Base-by-base conservation (phyloP, 495 filamentous ascomycete genomes). In the Hypoxylon rickii region DNA sequence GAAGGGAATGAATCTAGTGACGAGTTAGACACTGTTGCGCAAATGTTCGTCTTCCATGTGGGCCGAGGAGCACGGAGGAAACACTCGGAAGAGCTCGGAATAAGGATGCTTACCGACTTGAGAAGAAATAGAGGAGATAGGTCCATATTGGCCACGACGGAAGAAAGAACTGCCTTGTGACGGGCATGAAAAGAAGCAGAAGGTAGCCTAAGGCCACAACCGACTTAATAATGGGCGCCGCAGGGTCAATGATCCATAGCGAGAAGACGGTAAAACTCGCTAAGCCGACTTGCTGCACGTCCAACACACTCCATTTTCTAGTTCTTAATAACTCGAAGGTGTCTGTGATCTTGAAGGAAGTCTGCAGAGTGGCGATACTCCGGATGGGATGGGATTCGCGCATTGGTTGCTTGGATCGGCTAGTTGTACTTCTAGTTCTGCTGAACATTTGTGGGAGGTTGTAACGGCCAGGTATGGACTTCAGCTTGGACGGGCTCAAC, bases 151-250 rank as follows among this genome's bases (percentile, higher is more conserved):
- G 88, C 44, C 96, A 76, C 46, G 89, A 90, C 12, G 93, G 93
- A 11, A 96, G 76, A 61, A 95, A 91, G 71, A 96, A 96, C 67
- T 97, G 93, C 39, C 89, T 79, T 3, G 92, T 95, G 49, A 89
- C 78, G n/a, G 93, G 93, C 64, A 96, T 75, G 17, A 91, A 72
- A 10, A 96, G 81, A n/a, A 89, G 80, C 46, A 80, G 64, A 22
- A 88, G 78, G 33, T 91, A 72, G n/a, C 85, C 72, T 0, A 87
- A 79, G 33, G 89, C 78, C 37, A 83, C 78, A 32, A 76, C 77
- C 12, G 83, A 87, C 78, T 96, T 96, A 17, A 81, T 67, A 31
- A 95, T 80, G 2, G 87, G 87, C 1, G 89, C 88, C 5, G 80
- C 74, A 63, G 90, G 86, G 45, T 90, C 88, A 42, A 61, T 41